Percentiles rank a stretch among this genome's conserved stretches.
phyloP scores from a whole-genome alignment of 1,284 basidiomycete genomes.

The Vanrija sp. region DNA sequence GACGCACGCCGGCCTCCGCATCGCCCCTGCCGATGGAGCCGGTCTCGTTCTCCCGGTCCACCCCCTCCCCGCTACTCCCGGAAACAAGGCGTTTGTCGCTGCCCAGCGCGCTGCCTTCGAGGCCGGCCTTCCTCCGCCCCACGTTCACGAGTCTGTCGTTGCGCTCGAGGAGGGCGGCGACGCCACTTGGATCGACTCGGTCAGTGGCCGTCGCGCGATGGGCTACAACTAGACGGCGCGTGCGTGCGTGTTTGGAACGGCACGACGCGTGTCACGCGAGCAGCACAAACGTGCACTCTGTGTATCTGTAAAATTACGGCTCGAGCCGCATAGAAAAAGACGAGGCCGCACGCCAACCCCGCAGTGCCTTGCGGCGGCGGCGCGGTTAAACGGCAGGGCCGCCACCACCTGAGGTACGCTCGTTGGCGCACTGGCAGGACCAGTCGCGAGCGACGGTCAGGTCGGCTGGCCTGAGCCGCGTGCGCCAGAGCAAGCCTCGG shows the following conservation, averaged over 20 bases:
- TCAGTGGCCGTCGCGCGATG: constrained; percentile 36
- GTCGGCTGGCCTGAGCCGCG: too few relatives aligned
- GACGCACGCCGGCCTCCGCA: constrained; percentile 28
- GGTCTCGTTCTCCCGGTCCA: constrained; percentile 33
- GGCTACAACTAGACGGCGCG: constrained; percentile 22
- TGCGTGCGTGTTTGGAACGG: background rate
- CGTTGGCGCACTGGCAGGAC: too few relatives aligned
- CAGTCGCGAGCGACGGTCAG: too few relatives aligned
- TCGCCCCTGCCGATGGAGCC: constrained; percentile 10
- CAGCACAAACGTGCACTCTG: background rate
- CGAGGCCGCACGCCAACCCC: too few relatives aligned
- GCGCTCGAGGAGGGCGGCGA: constrained; percentile 27
- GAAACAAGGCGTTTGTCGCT: constrained; percentile 20
- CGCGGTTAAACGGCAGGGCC: background rate
- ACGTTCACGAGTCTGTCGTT: constrained; percentile 7
- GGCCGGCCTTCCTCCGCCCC: constrained; percentile 35
- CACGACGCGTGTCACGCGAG: background rate
- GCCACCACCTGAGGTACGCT: too few relatives aligned
- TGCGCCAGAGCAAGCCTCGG: too few relatives aligned
- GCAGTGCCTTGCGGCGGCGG: background rate
- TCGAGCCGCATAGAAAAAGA: too few relatives aligned
- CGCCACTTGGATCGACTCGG: constrained; percentile 16
- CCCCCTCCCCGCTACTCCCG: constrained; percentile 21
- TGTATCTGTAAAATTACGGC: too few relatives aligned
- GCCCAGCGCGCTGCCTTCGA: constrained; percentile 37